Evolutionary conservation across 2,329 filamentous ascomycete genomes (phyloP).

Genomic region (Colletotrichum lini): DNA sequence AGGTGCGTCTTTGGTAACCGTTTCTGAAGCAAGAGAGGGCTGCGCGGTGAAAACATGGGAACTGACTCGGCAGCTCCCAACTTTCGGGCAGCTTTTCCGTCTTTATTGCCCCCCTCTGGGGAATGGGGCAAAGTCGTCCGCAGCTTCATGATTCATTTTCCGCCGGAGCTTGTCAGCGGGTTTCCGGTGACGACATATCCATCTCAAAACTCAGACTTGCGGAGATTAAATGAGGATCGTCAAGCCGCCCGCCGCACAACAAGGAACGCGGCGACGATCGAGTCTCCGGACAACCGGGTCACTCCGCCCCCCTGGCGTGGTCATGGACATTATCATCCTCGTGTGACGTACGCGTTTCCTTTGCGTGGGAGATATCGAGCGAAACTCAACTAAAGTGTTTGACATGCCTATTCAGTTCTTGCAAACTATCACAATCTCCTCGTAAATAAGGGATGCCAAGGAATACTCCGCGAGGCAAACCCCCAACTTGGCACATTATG

Average conservation of each 20-base stretch:
- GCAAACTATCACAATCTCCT: neutral
- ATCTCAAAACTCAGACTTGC: neutral
- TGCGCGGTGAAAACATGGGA: neutral
- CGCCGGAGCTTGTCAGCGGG: neutral
- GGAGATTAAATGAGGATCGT: neutral
- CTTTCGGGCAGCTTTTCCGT: too few relatives aligned
- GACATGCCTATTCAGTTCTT: too few relatives aligned
- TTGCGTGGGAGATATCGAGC: too few relatives aligned
- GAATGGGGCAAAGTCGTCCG: neutral
- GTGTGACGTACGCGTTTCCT: neutral
- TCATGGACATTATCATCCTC: too few relatives aligned
- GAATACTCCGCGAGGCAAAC: too few relatives aligned
- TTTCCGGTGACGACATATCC: neutral
- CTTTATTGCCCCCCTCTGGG: neutral
- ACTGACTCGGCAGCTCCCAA: neutral
- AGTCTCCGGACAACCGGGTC: neutral
- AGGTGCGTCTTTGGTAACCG: too few relatives aligned
- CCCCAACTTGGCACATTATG: neutral
- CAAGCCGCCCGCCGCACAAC: neutral
- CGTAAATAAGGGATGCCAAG: accelerated
- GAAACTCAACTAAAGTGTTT: too few relatives aligned
- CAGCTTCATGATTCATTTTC: neutral
- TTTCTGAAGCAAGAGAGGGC: neutral
- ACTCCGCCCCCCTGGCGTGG: accelerated
- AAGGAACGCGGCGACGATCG: neutral